phyloP scores from a whole-genome alignment of 352 stramenopile genomes.

The Globisporangium emineosum region DNA sequence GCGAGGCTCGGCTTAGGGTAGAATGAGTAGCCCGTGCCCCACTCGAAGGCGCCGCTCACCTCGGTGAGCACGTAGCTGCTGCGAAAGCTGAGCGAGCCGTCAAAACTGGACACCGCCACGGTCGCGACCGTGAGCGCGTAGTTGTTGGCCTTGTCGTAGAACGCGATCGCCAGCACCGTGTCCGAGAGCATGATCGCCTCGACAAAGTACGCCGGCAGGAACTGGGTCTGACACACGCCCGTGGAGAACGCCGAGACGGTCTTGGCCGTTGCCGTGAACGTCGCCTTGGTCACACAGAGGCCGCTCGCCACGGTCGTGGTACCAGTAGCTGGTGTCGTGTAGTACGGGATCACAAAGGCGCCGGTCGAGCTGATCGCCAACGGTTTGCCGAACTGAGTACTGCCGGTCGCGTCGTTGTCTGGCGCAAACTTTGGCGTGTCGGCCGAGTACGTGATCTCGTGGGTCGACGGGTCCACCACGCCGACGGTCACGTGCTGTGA shows the following conservation, averaged over 20 bases:
- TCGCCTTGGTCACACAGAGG: slow-evolving; percentile 43
- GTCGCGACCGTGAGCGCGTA: slow-evolving; percentile 48
- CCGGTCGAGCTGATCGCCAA: slow-evolving; percentile 23
- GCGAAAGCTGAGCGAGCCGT: slow-evolving; percentile 34
- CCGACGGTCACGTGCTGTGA: slow-evolving; percentile 40
- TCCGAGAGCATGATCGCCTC: slow-evolving; percentile 48
- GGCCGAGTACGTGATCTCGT: slow-evolving; percentile 34
- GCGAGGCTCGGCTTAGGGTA: slow-evolving; percentile 36
- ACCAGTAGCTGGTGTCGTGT: slow-evolving; percentile 7
- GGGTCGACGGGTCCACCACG: slow-evolving; percentile 23
- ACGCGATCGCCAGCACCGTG: slow-evolving; percentile 37
- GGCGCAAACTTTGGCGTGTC: slow-evolving; percentile 29
- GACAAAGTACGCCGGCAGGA: slow-evolving; percentile 31
- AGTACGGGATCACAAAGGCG: slow-evolving; percentile 56
- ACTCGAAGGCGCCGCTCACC: slow-evolving; percentile 43
- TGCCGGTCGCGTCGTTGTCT: slow-evolving; percentile 22
- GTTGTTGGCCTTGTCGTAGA: slow-evolving; percentile 56
- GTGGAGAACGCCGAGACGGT: slow-evolving; percentile 28
- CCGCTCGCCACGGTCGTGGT: slow-evolving; percentile 22
- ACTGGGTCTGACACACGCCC: slow-evolving; percentile 41
- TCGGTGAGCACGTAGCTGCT: slow-evolving; percentile 45
- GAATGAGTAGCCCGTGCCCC: slow-evolving; percentile 30
- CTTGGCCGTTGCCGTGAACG: slow-evolving; percentile 18
- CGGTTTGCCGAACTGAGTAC: slow-evolving; percentile 37
- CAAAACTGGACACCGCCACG: slow-evolving; percentile 26